Conservation (phyloP, 345 rosid species). For the Eucalyptus lansdowneana region DNA sequence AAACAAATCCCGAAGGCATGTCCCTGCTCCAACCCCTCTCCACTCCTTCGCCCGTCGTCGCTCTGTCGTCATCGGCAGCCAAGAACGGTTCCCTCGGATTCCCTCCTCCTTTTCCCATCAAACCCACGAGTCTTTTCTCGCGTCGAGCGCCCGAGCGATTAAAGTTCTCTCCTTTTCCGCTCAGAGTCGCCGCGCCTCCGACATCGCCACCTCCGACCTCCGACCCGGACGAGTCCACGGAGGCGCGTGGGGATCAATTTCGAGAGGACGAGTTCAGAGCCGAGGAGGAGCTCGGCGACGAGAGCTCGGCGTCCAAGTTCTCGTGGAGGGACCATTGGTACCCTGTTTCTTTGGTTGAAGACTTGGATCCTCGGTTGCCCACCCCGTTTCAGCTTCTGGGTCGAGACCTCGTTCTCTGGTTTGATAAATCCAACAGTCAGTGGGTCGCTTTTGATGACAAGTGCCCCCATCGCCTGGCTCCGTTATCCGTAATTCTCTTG, state of each 20-base stretch:
- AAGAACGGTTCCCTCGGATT: not conserved
- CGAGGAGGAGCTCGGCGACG: conserved; percentile 38
- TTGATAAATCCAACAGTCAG: conserved; percentile 38
- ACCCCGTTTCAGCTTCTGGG: conserved; percentile 94
- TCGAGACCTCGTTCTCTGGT: conserved; percentile 91
- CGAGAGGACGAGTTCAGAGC: conserved; percentile 12
- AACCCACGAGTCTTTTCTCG: not conserved
- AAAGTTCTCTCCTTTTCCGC: not conserved
- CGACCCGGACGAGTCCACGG: conserved; percentile 3
- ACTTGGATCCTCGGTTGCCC: conserved; percentile 65
- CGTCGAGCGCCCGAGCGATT: not conserved
- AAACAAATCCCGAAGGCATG: not conserved
- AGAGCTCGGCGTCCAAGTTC: conserved; percentile 46
- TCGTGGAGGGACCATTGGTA: conserved; percentile 98
- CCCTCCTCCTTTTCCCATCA: not conserved
- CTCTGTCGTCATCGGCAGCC: not conserved
- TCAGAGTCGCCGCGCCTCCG: conserved; percentile 56
- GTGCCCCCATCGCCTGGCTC: conserved; percentile 95
- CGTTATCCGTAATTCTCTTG: conserved; percentile 55
- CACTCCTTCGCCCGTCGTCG: not conserved
- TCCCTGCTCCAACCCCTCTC: not conserved
- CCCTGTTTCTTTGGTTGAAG: conserved; percentile 82
- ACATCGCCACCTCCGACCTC: conserved; percentile 22
- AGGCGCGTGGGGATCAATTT: not conserved
- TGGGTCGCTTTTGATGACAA: conserved; percentile 95